phyloP scores from a whole-genome alignment of 1,284 basidiomycete species.

The Pholiota adiposa region DNA sequence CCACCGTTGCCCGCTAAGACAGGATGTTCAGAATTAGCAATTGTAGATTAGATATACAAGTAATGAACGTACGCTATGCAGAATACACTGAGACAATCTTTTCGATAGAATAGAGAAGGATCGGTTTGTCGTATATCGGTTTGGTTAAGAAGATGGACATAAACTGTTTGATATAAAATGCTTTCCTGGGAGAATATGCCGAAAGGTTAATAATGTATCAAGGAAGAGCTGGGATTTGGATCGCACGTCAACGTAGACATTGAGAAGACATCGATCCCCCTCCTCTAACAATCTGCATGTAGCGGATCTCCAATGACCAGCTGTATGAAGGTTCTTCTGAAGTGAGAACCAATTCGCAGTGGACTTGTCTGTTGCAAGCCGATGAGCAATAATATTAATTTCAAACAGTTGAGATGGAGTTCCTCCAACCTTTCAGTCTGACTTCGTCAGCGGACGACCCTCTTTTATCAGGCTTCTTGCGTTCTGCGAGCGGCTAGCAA shows the following conservation, averaged over 20 bases:
- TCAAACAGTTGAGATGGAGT: not conserved
- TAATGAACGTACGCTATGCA: conserved; percentile 51
- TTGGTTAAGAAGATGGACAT: conserved; percentile 71
- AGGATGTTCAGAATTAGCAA: conserved; percentile 4
- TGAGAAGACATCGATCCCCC: conserved; percentile 64
- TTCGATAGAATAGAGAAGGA: conserved; percentile 70
- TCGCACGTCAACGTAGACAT: conserved; percentile 74
- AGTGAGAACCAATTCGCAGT: conserved; percentile 76
- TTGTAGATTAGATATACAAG: not conserved
- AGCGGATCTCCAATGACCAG: conserved; percentile 71
- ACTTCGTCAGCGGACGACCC: conserved; percentile 47
- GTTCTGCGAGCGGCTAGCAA: conserved; percentile 28
- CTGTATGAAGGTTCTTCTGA: conserved; percentile 49
- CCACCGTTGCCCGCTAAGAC: conserved; percentile 61
- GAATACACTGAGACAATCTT: conserved; percentile 72
- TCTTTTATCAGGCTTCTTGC: conserved; percentile 61
- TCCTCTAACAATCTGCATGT: conserved; percentile 73
- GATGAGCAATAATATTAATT: conserved; percentile 3
- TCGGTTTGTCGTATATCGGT: conserved; percentile 76
- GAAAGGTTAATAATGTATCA: not conserved
- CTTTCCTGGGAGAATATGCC: conserved; percentile 53
- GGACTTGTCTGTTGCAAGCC: conserved; percentile 57
- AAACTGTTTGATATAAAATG: conserved; percentile 71
- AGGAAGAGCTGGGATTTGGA: conserved; percentile 5
- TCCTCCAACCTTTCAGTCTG: conserved; percentile 62